Conservation (phyloP, 371 early-diverging fungal species). For the Mucor saturninus region DNA sequence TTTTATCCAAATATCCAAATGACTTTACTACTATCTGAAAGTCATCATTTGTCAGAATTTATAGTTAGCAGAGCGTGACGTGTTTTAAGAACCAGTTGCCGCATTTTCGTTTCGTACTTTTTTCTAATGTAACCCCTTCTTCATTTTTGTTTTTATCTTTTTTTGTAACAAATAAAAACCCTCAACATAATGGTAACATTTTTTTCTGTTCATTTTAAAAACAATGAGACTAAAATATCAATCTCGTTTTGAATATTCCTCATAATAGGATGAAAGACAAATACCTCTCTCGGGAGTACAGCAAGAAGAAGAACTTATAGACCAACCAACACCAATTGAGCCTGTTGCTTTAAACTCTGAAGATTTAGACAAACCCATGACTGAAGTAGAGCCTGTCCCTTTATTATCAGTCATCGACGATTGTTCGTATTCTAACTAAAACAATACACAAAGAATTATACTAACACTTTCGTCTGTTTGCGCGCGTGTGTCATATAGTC, state of each 20-base stretch:
- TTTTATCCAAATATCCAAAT: too few relatives aligned
- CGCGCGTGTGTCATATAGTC: conserved; percentile 17
- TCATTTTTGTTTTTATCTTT: too few relatives aligned
- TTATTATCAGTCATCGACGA: conserved; percentile 21
- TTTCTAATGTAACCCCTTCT: too few relatives aligned
- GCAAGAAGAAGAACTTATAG: conserved; percentile 2
- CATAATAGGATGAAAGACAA: conserved; percentile 1
- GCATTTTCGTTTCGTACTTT: too few relatives aligned
- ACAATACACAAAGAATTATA: background rate
- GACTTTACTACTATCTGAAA: too few relatives aligned
- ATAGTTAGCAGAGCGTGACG: background rate
- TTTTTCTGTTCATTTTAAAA: too few relatives aligned
- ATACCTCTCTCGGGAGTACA: background rate
- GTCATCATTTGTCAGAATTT: too few relatives aligned
- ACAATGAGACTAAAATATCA: too few relatives aligned
- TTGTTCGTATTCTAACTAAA: conserved; percentile 11
- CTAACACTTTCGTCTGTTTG: background rate
- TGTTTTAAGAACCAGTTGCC: too few relatives aligned
- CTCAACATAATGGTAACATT: too few relatives aligned
- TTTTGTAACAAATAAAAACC: too few relatives aligned
- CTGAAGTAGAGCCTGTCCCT: conserved; percentile 22
- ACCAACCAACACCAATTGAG: conserved; percentile 11
- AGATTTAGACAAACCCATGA: conserved; percentile 25
- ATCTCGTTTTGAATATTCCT: background rate
- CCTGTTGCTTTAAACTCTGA: background rate